These are phyloP conservation scores for Candida boidinii DNA, from an alignment of 805 yeast species.

Conservation along the genomic window DNA sequence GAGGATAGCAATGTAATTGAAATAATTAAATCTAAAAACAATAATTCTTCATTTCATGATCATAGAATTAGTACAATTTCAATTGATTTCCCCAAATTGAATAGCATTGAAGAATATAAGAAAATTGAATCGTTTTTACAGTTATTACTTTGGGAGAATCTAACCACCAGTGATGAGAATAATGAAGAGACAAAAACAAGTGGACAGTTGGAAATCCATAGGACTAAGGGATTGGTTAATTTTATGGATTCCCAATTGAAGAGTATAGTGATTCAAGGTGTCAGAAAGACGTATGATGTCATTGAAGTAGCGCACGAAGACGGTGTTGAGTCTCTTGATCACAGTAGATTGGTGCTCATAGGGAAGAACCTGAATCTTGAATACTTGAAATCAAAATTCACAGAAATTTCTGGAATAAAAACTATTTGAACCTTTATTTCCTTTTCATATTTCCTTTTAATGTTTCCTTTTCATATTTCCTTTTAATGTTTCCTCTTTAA, in stretches of 20 bases:
- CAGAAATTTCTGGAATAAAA: too few relatives aligned
- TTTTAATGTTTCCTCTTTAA: too few relatives aligned
- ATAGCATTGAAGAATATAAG: constrained; percentile 27
- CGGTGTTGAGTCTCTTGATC: constrained; percentile 7
- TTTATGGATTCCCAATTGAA: too few relatives aligned
- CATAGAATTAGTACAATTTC: constrained; percentile 47
- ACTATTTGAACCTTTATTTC: too few relatives aligned
- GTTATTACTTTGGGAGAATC: constrained; percentile 66
- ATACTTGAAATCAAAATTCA: too few relatives aligned
- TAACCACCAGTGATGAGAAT: too few relatives aligned
- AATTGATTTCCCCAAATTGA: constrained; percentile 34
- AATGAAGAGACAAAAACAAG: constrained; percentile 23
- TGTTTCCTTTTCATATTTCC: too few relatives aligned
- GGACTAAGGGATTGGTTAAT: constrained; percentile 66
- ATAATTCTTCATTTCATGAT: constrained; percentile 31
- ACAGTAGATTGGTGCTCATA: constrained; percentile 21
- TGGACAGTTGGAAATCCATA: constrained; percentile 82
- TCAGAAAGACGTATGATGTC: constrained; percentile 84
- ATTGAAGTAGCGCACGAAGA: constrained; percentile 29
- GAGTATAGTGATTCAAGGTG: constrained; percentile 92
- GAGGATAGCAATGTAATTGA: constrained; percentile 30
- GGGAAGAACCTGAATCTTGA: constrained; percentile 17
- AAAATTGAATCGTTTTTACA: constrained; percentile 60
- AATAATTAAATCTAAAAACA: constrained; percentile 7
- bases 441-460: too few relatives aligned